Conservation (phyloP, 2,329 filamentous ascomycete species). For the Cercospora sp. region DNA sequence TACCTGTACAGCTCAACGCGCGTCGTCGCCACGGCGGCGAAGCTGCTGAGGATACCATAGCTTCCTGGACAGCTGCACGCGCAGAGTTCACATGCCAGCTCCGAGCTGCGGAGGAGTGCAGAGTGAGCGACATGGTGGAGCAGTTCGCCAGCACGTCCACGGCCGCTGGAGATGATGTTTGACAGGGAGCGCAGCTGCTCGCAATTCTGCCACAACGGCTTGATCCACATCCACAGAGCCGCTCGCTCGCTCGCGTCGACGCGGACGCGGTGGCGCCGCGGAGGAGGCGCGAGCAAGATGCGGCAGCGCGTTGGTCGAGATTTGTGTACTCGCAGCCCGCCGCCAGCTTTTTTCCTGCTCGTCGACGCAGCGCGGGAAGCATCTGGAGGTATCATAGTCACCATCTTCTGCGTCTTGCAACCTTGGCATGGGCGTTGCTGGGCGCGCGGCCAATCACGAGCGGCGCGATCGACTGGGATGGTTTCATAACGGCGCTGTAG, state of each 20-base stretch:
- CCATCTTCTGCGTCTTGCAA: not conserved
- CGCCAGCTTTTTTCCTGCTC: not conserved
- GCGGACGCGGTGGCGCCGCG: not conserved
- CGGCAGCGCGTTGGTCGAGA: not conserved
- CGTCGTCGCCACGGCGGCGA: not conserved
- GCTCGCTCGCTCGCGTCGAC: not conserved
- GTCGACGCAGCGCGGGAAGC: not conserved
- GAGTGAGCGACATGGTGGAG: not conserved
- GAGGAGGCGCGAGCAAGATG: not conserved
- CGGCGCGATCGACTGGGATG: not conserved
- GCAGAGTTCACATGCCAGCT: not conserved
- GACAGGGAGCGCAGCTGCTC: conserved; percentile 20
- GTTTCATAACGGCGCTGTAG: conserved; percentile 3
- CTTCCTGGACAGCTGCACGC: not conserved
- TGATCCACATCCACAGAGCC: conserved; percentile 1
- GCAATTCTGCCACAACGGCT: conserved; percentile 24
- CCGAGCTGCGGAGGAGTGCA: not conserved
- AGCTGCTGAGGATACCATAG: not conserved
- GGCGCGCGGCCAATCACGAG: conserved; percentile 6
- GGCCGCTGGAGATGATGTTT: conserved; percentile 23
- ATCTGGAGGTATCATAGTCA: not conserved
- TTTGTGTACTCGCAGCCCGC: not conserved
- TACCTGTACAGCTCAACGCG: not conserved
- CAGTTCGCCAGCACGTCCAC: not conserved
- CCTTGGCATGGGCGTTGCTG: not conserved